phyloP scores from a whole-genome alignment of 2,329 filamentous ascomycete genomes.

The Atkinsonella hypoxylon region DNA sequence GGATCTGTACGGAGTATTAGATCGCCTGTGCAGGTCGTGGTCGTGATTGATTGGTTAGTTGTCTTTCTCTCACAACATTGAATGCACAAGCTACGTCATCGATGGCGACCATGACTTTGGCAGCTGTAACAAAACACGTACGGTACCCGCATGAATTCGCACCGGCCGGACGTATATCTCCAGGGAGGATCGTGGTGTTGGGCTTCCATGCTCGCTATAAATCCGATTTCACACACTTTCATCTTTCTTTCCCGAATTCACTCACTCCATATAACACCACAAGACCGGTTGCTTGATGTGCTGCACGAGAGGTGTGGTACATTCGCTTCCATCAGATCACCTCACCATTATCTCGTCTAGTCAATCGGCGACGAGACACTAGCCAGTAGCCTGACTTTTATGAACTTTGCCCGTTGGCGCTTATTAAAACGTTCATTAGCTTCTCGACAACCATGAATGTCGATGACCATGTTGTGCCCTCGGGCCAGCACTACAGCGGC shows the following conservation, averaged over 20 bases:
- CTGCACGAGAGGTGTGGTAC: background rate
- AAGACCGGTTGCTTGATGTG: background rate
- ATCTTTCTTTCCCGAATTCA: background rate
- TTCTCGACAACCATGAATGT: conserved; percentile 20
- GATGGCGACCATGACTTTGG: background rate
- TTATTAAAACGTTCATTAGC: background rate
- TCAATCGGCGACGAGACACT: background rate
- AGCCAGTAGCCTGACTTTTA: background rate
- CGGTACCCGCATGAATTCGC: background rate
- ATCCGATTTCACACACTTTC: background rate
- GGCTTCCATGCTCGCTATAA: background rate
- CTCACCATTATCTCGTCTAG: background rate
- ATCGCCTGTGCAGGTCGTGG: background rate
- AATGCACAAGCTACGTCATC: conserved; percentile 4
- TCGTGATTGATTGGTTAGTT: too few species aligned
- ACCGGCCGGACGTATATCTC: background rate
- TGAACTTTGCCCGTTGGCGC: background rate
- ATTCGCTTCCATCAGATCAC: background rate
- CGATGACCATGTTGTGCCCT: conserved; percentile 29
- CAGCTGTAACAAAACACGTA: background rate
- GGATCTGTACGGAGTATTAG: background rate
- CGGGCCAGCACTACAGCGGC: conserved; percentile 66
- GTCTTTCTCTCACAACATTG: background rate
- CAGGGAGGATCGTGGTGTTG: background rate
- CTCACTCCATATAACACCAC: background rate